phyloP scores from a whole-genome alignment of 225 moss, liverwort and hornwort genomes.

The Polytrichum commune region DNA sequence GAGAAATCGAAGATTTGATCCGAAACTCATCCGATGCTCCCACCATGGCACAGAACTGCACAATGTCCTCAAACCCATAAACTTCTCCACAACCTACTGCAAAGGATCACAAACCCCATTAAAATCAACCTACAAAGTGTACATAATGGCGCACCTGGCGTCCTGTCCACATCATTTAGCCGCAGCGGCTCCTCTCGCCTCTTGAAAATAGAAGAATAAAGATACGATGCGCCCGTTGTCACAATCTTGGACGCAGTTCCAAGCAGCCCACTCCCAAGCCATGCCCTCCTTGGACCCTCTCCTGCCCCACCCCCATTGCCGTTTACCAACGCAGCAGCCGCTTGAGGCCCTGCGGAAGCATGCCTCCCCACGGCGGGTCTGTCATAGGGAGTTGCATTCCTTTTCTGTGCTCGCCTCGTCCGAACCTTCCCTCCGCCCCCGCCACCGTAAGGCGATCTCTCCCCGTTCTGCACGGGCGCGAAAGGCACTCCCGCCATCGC shows the following conservation, averaged over 20 bases:
- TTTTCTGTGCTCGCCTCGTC: constrained; percentile 42
- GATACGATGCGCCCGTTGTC: constrained; percentile 62
- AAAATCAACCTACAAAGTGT: constrained; percentile 1
- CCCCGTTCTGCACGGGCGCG: constrained; percentile 50
- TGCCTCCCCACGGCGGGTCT: constrained; percentile 77
- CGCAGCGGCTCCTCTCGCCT: constrained; percentile 55
- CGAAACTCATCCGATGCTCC: no score
- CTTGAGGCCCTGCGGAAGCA: constrained; percentile 85
- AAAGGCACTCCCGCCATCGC: constrained; percentile 48
- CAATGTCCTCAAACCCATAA: neutral
- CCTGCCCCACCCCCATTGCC: constrained; percentile 33
- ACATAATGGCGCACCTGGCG: constrained; percentile 27
- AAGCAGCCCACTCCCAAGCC: constrained; percentile 69
- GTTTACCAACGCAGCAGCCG: constrained; percentile 60
- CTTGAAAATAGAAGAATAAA: constrained; percentile 84
- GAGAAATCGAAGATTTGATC: no score
- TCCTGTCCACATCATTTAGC: constrained; percentile 46
- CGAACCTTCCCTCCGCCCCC: constrained; percentile 61
- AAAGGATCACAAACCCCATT: neutral
- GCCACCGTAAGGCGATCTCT: constrained; percentile 46
- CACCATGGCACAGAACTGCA: neutral
- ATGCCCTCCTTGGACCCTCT: constrained; percentile 22
- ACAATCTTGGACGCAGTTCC: constrained; percentile 87
- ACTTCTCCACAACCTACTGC: constrained; percentile 6
- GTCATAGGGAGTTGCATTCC: constrained; percentile 71